Percentiles rank a stretch among this genome's conserved stretches.
phyloP scores from a whole-genome alignment of 768 basidiomycete genomes.

The Rhodotorula sphaerocarpa region DNA sequence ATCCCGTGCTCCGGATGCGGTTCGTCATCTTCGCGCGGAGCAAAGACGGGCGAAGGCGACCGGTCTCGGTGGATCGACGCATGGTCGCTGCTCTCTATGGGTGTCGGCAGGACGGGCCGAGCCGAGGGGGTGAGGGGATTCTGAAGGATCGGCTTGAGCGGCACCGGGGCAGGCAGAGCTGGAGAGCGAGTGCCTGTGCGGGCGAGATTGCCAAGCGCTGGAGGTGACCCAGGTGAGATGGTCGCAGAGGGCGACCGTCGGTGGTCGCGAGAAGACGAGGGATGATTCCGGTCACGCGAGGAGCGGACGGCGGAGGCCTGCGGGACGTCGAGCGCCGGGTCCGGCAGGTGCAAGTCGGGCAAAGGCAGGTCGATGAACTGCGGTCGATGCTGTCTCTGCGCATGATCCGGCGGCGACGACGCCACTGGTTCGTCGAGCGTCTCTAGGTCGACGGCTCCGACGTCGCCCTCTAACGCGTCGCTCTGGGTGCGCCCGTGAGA shows the following conservation, averaged over 20 bases:
- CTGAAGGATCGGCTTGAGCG: conserved; percentile 22
- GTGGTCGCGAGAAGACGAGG: too few relatives aligned
- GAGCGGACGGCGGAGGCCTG: too few relatives aligned
- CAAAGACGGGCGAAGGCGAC: conserved; percentile 18
- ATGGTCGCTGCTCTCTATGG: neutral
- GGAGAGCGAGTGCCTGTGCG: conserved; percentile 13
- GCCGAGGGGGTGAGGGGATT: neutral
- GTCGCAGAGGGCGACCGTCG: conserved; percentile 2
- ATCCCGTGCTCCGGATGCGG: conserved; percentile 11
- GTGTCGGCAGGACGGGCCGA: neutral
- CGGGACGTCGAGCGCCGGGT: conserved; percentile 11
- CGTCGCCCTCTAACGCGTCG: conserved; percentile 22
- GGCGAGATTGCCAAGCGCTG: conserved; percentile 15
- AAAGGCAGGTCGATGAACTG: conserved; percentile 21
- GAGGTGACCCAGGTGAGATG: neutral
- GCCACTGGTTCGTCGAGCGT: neutral
- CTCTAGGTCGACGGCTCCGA: too few relatives aligned
- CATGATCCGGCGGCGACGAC: neutral
- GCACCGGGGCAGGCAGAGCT: neutral
- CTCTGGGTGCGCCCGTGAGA: too few relatives aligned
- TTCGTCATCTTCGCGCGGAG: conserved; percentile 22
- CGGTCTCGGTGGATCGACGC: conserved; percentile 14
- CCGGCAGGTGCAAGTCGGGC: conserved; percentile 21
- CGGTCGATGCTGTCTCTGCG: neutral
- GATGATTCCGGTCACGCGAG: too few relatives aligned